phyloP scores from a whole-genome alignment of 495 filamentous ascomycete species.

The Hyaloscypha bicolor region DNA sequence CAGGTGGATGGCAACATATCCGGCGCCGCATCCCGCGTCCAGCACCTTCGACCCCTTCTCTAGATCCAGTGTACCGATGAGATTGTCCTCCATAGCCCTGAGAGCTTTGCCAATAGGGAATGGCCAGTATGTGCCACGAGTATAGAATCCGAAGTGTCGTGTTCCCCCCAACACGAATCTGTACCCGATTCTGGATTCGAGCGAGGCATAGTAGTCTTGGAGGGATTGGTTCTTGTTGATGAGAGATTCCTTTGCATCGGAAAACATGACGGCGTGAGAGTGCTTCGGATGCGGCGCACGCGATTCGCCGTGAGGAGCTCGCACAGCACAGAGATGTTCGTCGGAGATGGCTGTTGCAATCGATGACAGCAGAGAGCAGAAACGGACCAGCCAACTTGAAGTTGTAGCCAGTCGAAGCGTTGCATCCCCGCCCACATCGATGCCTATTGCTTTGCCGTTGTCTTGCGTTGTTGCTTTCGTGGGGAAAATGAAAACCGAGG shows the following conservation, averaged over 20 bases:
- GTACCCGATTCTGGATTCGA: constrained; percentile 55
- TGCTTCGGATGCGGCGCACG: too few species aligned
- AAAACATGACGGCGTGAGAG: constrained; percentile 7
- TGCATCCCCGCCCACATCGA: too few species aligned
- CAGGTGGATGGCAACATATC: constrained; percentile 50
- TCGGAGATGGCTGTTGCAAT: too few species aligned
- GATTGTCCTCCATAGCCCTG: constrained; percentile 51
- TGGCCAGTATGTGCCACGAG: constrained; percentile 48
- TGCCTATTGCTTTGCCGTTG: too few species aligned
- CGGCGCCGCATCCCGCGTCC: constrained; percentile 56
- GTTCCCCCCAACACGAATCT: constrained; percentile 51
- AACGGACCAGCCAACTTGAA: too few species aligned
- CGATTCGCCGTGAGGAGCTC: too few species aligned
- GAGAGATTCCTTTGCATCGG: constrained; percentile 23
- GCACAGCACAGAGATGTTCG: too few species aligned
- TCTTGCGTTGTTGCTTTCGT: too few species aligned
- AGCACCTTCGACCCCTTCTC: constrained; percentile 45
- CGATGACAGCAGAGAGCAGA: too few species aligned
- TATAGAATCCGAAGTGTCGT: constrained; percentile 55
- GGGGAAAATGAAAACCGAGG: too few species aligned
- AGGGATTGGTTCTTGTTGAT: constrained; percentile 43
- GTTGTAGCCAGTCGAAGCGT: too few species aligned
- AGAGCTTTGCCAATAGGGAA: constrained; percentile 47
- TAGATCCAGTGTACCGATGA: constrained; percentile 42
- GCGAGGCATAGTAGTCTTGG: constrained; percentile 44